Base-by-base conservation (phyloP, 176 grass and related monocot species). In the Puya raimondii region DNA sequence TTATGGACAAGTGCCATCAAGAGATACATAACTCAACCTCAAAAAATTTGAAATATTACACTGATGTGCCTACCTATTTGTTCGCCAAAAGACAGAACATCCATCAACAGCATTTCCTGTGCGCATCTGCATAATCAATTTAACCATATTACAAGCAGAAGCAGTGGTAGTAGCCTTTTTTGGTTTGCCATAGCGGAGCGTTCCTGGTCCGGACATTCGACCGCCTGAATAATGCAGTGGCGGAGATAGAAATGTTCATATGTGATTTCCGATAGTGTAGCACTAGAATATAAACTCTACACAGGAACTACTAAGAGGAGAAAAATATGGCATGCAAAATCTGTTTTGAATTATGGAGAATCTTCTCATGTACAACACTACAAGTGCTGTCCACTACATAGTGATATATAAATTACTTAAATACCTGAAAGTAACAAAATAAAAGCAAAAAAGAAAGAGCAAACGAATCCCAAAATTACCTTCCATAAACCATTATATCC, bases 31-130 rank as follows among this genome's bases (percentile, higher is more conserved):
- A 59, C 20, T 20, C 15, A 17, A 59, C 54, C 54, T 59, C 20
- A 59, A 14, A 1, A 9, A 59, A 21, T 17, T 59, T 8, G 1
- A 56, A 14, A 59, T n/a, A 59, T 15, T 81, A 80, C 2, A 17
- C 26, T 67, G 16, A 53, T 76, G 52, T 11, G 4, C 27, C 74
- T 77, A 90, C 93, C 82, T 97, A 49, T 79, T 48, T 74, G 82
- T 90, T 82, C 82, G 81, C 93, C 93, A 97, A 75, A 97, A 97
- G 58, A 92, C 84, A 21, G 86, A 89, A 79, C 93, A 97, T 67
- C 93, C 93, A 80, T 97, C 89, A 85, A 72, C 70, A 70, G 86
- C 89, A 80, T 80, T 83, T 85, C 93, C 89, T 72, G 89, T 97
- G 10, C 93, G 86, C 75, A 86, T 90, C 93, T 92, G 82, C 64